Evolutionary conservation across 768 basidiomycete species (phyloP), one percentile per base, ranked within the genome.

Genomic region (Lactifluus echinatus): DNA sequence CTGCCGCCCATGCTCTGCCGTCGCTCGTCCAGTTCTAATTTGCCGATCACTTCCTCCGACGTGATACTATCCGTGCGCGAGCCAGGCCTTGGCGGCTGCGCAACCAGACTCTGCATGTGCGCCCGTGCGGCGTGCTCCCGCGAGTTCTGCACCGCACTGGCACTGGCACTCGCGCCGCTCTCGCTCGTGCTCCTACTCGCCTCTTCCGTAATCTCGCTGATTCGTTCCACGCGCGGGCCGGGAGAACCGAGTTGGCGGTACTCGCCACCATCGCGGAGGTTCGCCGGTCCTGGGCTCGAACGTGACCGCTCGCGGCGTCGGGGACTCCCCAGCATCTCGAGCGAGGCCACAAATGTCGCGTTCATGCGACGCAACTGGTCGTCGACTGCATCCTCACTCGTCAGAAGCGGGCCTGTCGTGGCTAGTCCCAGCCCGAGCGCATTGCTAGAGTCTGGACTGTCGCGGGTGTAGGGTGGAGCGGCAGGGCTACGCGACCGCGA

Each of bases 381-480:
- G 51, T 86, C 84, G 2, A 89, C 80, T 55, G 83, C 87, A 4
- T 76, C 74, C 61, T 78, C 81, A 29, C 75, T 81, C n/a, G 84
- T 84, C 31, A 86, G 70, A 76, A 87, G 78, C 17, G 81, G 76
- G 8, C 78, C 79, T 61, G 66, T 43, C 63, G 65, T 28, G 64
- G 64, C 54, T 65, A 70, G 54, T 56, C 63, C 17, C 31, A 66
- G 44, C 66, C 68, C 46, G 47, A 43, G 15, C 45, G 67, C 31
- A 60, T 67, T 39, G 40, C 61, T 29, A 60, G 65, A 23, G 60
- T 66, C 23, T 33, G 60, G n/a, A 47, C 63, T 6, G 56, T 65
- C 34, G 64, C 63, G 33, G 8, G 46, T 29, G 28, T 40, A 54
- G 29, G 53, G 43, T 39, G 47, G 15, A 7, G 53, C 21, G 11